Evolutionary conservation across 345 rosid genomes (phyloP).

Genomic region (Fremontodendron californicum): DNA sequence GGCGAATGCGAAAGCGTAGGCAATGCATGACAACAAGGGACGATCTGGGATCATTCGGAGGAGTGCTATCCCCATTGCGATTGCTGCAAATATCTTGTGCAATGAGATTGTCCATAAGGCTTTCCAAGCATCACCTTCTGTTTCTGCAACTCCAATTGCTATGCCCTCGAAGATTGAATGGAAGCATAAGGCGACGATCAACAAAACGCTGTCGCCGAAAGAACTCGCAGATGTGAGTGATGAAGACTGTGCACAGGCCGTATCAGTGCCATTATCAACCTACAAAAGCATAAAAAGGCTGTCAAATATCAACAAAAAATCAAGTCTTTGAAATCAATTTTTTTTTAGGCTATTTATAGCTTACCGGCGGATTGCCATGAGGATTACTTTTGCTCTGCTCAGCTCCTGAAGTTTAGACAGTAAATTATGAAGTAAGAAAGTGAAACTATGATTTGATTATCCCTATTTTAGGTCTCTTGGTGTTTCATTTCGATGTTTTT

Average conservation of each 20-base stretch:
- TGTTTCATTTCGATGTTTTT: not conserved
- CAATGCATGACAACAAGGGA: conserved; percentile 46
- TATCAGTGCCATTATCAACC: conserved; percentile 20
- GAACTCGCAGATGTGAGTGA: conserved; percentile 31
- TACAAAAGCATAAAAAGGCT: not conserved
- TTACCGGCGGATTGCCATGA: conserved; percentile 16
- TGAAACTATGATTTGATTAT: not conserved
- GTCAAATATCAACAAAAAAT: not conserved
- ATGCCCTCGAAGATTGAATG: conserved; percentile 89
- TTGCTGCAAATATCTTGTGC: conserved; percentile 76
- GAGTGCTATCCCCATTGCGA: conserved; percentile 86
- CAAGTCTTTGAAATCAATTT: not conserved
- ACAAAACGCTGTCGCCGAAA: conserved; percentile 62
- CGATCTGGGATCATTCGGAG: conserved; percentile 71
- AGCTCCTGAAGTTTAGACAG: conserved; percentile 22
- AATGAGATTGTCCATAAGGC: conserved; percentile 69
- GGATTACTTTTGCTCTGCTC: conserved; percentile 24
- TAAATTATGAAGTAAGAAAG: not conserved
- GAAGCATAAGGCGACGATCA: conserved; percentile 78
- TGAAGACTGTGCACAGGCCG: not conserved
- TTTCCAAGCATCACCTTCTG: conserved; percentile 63
- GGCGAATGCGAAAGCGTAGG: conserved; percentile 73
- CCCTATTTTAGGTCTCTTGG: not conserved
- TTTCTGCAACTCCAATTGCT: conserved; percentile 70
- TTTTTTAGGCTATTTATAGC: not conserved